Percentiles rank a stretch among this genome's conserved stretches.
These are phyloP conservation scores for Vicia faba DNA, from an alignment of 306 rosid genomes.

Conservation along the genomic window DNA sequence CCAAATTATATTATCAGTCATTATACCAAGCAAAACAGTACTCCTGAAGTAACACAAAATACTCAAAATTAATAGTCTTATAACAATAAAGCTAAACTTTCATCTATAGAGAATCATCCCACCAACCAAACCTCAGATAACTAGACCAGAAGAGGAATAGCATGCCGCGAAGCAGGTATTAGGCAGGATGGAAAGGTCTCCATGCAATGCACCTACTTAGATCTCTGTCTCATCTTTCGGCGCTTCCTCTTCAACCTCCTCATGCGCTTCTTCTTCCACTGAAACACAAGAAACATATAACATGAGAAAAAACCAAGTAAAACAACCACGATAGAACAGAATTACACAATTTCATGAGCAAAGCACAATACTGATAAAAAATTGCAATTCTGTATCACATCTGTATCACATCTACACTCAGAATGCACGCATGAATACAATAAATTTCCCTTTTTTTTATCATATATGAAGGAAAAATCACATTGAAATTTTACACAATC, in stretches of 20 bases:
- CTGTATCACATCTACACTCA: too few relatives aligned
- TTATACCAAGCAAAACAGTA: constrained; percentile 17
- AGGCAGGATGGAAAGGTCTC: constrained; percentile 33
- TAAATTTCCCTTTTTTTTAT: too few relatives aligned
- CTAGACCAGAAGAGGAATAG: too few relatives aligned
- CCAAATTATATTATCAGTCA: constrained; percentile 14
- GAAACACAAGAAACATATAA: constrained; percentile 27
- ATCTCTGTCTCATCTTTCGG: constrained; percentile 96
- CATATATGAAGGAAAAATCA: not conserved
- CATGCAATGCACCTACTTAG: constrained; percentile 55
- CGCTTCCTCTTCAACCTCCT: constrained; percentile 97
- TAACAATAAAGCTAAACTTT: constrained; percentile 31
- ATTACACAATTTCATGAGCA: not conserved
- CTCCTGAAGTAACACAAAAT: constrained; percentile 19
- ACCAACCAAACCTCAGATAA: constrained; percentile 2
- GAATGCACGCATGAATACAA: too few relatives aligned
- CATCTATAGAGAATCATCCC: constrained; percentile 31
- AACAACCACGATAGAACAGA: not conserved
- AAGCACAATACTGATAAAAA: not conserved
- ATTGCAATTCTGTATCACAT: too few relatives aligned
- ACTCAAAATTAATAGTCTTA: constrained; percentile 16
- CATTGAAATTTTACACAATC: not conserved
- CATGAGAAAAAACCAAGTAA: too few relatives aligned
- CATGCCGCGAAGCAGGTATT: constrained; percentile 14
- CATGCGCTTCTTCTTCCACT: constrained; percentile 99